Evolutionary conservation across 345 rosid species (phyloP), one percentile per base, ranked within the genome.

Genomic region (Viola odorata): DNA sequence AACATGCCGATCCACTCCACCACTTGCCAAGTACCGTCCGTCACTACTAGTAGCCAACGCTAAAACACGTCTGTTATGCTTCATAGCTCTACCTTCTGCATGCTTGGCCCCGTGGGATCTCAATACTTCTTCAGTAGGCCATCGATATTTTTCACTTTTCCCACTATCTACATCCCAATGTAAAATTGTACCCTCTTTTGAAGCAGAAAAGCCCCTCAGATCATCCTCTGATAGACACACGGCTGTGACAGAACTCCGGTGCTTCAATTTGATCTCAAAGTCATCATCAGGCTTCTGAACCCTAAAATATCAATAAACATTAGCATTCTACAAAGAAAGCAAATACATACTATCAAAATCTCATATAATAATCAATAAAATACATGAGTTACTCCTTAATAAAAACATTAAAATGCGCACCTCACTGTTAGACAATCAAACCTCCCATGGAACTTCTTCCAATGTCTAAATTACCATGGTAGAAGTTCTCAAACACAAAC

Each of bases 1-100:
- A 85, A 95, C 80, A 69, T 91, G 99, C 23, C 98, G 81, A 62
- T 95, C 99, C 56, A 85, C 73, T 60, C 99, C 99, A 44, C 98
- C 99, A 56, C 83, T 85, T 3, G 98, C 98, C 82, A 95, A 82
- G 72, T 91, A 87, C 47, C 94, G 85, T 56, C 96, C 96, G 77
- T 95, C 99, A 11, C 85, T 78, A 75, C 98, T 87, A 70, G 81
- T 84, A 64, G 98, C 96, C 75, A 95, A 81, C 10, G 96, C 94
- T 63, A 84, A 78, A 68, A 94, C 75, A 37, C 77, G 80, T 73
- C 77, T 85, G 60, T 94, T 88, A 66, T 88, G 96, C 69, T 87
- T 95, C 55, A 68, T 71, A 53, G 60, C 81, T 52, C 69, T 78
- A 60, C 96, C 92, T 66, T 83, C 85, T 3, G 96, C 91, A 65